Conservation (phyloP, 1,284 basidiomycete species). For the Tetrapyrgos nigripes region DNA sequence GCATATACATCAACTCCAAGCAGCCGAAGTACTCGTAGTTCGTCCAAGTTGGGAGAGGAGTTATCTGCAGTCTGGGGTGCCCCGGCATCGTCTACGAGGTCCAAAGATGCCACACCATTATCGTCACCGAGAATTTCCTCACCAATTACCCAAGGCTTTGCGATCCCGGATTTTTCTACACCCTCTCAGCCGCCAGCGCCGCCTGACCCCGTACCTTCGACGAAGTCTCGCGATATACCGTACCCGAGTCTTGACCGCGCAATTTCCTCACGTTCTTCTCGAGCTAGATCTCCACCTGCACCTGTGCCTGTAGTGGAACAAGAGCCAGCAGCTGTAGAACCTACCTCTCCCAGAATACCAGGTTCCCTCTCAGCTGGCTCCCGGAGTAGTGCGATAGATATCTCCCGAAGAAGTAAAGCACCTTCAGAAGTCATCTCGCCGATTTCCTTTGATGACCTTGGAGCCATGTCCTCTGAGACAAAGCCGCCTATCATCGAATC, state of each 20-base stretch:
- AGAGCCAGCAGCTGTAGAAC: background rate
- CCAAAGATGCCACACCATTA: conserved; percentile 11
- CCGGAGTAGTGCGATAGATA: background rate
- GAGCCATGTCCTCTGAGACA: background rate
- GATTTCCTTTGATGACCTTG: background rate
- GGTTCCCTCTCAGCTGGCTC: background rate
- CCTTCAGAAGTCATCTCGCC: background rate
- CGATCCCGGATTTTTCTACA: background rate
- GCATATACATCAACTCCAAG: background rate
- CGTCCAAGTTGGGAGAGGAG: conserved; percentile 15
- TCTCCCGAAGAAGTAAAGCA: background rate
- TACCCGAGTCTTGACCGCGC: background rate
- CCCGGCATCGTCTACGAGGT: conserved; percentile 11
- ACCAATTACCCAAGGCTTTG: background rate
- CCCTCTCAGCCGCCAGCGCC: conserved; percentile 1
- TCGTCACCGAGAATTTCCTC: conserved; percentile 7
- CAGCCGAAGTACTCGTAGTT: conserved; percentile 8
- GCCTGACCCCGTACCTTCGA: background rate
- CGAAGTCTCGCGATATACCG: background rate
- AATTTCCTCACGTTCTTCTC: background rate
- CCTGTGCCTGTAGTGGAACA: no score
- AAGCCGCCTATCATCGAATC: background rate
- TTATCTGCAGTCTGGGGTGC: conserved; percentile 21
- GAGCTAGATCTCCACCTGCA: background rate
- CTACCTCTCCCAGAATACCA: background rate